Evolutionary conservation across 129 eudicot species (phyloP), one percentile per base, ranked within the genome.

Genomic region (Helichrysum umbraculigerum): DNA sequence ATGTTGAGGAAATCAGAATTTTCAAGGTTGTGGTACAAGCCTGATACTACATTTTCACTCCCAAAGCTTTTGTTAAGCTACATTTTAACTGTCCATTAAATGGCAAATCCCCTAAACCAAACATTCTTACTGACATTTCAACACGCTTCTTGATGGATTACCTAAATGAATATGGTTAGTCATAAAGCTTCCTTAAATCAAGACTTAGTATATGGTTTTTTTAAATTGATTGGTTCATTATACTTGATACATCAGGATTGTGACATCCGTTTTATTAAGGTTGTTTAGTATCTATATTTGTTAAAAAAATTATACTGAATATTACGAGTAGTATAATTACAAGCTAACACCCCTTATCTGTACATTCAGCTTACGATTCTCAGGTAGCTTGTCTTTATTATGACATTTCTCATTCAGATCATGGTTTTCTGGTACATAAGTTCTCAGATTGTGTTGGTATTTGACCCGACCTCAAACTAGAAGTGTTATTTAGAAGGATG

Each of bases 321-420:
- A 35, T 68, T 74, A 25, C 28, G 28, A 25, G 28, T 74, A 15
- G 35, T 34, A n/a, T 29, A 25, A 50, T 68, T 74, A 15, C 33
- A 25, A 17, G 33, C 41, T 34, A 63, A 54, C 25, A 30, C 14
- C 74, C 61, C 41, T 75, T 60, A 67, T 68, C 44, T 74, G 28
- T 70, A 57, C 76, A 62, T 83, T 84, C 93, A 94, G 99, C 99
- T 17, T 94, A 94, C 8, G 83, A 94, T 83, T 97, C 99, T 76
- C 93, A 86, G 85, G 96, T 94, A 87, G 99, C 99, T 81, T 97
- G 97, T 82, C 97, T 94, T 51, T 77, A 91, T 68, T 94, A 94
- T 83, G 83, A 63, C 63, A 85, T 91, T 74, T 51, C 71, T 83
- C 90, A 81, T 79, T 77, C 89, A 8, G 85, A 84, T 58, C 75